Evolutionary conservation across 179 eudicot genomes (phyloP).

Genomic region (Spergularia azorica): DNA sequence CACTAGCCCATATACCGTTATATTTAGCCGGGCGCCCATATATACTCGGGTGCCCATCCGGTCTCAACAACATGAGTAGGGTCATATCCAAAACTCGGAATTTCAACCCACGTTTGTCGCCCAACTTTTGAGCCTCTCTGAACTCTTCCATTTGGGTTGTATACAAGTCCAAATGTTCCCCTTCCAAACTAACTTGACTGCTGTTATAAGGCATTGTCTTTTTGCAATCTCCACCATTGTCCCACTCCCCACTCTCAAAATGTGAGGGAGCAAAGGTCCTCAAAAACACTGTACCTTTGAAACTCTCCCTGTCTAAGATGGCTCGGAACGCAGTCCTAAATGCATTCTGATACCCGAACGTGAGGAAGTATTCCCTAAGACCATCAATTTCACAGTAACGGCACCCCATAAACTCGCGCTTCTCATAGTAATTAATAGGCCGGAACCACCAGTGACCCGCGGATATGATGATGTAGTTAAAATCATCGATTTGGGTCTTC

Average conservation of each 20-base stretch:
- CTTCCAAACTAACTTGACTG: slow-evolving; percentile 46
- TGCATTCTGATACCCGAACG: slow-evolving; percentile 45
- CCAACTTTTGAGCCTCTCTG: slow-evolving; percentile 19
- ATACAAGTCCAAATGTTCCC: slow-evolving; percentile 16
- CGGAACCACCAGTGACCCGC: slow-evolving; percentile 66
- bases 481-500: slow-evolving; percentile 48
- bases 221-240: slow-evolving; percentile 62
- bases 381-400: slow-evolving; percentile 45
- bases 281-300: slow-evolving; percentile 51
- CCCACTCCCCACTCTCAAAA: slow-evolving; percentile 71
- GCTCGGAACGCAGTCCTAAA: slow-evolving; percentile 50
- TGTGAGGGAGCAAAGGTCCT: slow-evolving; percentile 63
- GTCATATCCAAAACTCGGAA: slow-evolving; percentile 34
- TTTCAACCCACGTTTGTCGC: slow-evolving; percentile 3
- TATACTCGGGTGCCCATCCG: slow-evolving; percentile 75
- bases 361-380: slow-evolving; percentile 39
- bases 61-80: slow-evolving; percentile 57
- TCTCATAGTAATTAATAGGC: slow-evolving; percentile 47
- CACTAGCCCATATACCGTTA: slow-evolving; percentile 50
- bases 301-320: slow-evolving; percentile 40
- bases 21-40: slow-evolving; percentile 57
- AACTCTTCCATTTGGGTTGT: slow-evolving; percentile 40
- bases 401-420: slow-evolving; percentile 45
- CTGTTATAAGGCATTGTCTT: slow-evolving; percentile 51
- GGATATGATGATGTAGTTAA: slow-evolving; percentile 52